Evolutionary conservation across 148 eudicot genomes (phyloP), one percentile per base, ranked within the genome.

Genomic region (Amaranthus hypochondriacus): DNA sequence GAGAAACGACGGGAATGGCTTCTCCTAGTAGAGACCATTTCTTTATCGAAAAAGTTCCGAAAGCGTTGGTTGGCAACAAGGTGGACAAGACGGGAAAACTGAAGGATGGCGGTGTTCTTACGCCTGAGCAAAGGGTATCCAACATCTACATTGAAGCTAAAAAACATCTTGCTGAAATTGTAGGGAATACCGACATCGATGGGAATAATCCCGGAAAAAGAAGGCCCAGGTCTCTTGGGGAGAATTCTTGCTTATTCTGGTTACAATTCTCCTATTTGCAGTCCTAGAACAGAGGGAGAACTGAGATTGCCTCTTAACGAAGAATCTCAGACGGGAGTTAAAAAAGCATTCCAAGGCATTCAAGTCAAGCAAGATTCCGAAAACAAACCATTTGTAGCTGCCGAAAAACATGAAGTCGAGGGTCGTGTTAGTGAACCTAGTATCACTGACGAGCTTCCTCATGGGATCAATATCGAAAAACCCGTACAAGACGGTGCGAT

Each of bases 1-100:
- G 84, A 68, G 93, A 84, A 79, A 77, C 69, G 74, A 72, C 63
- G 50, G 85, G 87, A 71, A 85, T 90, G 87, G 77, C 89, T 73
- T 90, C 97, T 78, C 99, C 97, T 6, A 89, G 89, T 72, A 86
- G 94, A 83, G 87, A 90, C 74, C 96, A 86, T 81, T 90, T 92
- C 69, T 92, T 85, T 70, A 84, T 78, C 4, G 97, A 90, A 81
- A 90, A 81, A 77, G 83, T 95, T 76, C 81, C 94, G 13, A 84
- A 76, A 79, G 70, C 83, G 66, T 74, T 83, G 21, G 48, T 50
- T 78, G 83, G 87, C 66, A 43, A 50, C 15, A 86, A 79, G 70
- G 84, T 66, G 51, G 83, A 83, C 47, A 85, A 71, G 51, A 66
- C 51, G 9, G 81, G 73, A 74, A 83, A 83, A 48, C 78, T 81